Conservation (phyloP, 768 basidiomycete genomes). For the Suillus subaureus region DNA sequence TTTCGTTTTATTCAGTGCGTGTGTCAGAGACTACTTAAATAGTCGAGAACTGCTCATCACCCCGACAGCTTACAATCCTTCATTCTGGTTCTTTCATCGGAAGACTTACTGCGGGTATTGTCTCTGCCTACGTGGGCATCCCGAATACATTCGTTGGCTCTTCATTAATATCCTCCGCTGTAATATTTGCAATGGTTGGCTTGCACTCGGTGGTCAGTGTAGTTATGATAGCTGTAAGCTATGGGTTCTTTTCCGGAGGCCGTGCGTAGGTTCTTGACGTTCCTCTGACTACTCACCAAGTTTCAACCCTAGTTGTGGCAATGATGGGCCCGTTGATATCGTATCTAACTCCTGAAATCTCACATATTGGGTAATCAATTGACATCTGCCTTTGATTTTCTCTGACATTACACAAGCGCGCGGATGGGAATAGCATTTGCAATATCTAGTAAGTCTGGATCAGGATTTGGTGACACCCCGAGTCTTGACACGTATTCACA, state of each 20-base stretch:
- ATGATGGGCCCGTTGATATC: slow-evolving; percentile 48
- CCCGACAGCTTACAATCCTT: slow-evolving; percentile 38
- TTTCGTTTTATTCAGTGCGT: slow-evolving; percentile 60
- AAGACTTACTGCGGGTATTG: slow-evolving; percentile 36
- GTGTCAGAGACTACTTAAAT: slow-evolving; percentile 13
- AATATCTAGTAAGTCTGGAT: slow-evolving; percentile 36
- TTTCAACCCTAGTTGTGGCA: slow-evolving; percentile 33
- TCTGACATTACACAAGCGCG: slow-evolving; percentile 18
- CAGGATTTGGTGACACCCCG: slow-evolving; percentile 1
- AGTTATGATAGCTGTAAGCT: slow-evolving; percentile 42
- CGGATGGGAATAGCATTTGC: slow-evolving; percentile 53
- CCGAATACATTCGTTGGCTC: slow-evolving; percentile 44
- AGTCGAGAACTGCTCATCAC: slow-evolving; percentile 4
- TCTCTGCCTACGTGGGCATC: slow-evolving; percentile 44
- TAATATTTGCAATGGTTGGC: slow-evolving; percentile 47
- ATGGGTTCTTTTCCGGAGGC: slow-evolving; percentile 53
- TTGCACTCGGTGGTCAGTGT: slow-evolving; percentile 40
- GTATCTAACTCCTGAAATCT: slow-evolving; percentile 43
- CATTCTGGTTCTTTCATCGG: slow-evolving; percentile 40
- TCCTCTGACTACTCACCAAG: neutral
- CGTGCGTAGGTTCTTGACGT: slow-evolving; percentile 21
- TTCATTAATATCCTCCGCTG: slow-evolving; percentile 34
- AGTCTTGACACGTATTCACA: slow-evolving; percentile 7
- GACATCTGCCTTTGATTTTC: neutral
- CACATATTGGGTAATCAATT: slow-evolving; percentile 49